phyloP scores from a whole-genome alignment of 208 protist species.

The Tritrichomonas foetus region DNA sequence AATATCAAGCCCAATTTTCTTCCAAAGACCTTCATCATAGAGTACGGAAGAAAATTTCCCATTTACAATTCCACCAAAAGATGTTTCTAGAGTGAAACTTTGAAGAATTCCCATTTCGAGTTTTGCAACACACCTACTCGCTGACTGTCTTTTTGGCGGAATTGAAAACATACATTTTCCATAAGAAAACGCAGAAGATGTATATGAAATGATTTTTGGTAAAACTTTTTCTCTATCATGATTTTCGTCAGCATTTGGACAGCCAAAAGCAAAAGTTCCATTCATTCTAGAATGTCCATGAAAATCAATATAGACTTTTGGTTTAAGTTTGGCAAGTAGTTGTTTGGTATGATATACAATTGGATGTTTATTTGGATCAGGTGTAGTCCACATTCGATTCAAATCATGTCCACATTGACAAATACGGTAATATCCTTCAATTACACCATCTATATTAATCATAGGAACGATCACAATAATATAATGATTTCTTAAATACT shows the following conservation, averaged over 20 bases:
- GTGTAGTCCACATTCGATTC: slow-evolving; percentile 79
- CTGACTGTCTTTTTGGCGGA: neutral
- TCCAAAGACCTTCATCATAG: neutral
- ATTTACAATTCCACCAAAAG: neutral
- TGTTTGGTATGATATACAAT: slow-evolving; percentile 46
- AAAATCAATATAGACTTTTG: neutral
- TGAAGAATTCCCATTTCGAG: neutral
- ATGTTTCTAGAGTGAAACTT: slow-evolving; percentile 9
- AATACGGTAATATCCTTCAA: slow-evolving; percentile 91
- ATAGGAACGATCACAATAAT: slow-evolving; percentile 72
- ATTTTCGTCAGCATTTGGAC: neutral
- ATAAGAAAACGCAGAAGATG: neutral
- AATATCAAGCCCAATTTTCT: neutral
- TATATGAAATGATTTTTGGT: neutral
- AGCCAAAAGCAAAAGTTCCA: slow-evolving; percentile 8
- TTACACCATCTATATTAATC: slow-evolving; percentile 92
- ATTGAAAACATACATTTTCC: neutral
- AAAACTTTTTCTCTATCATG: neutral
- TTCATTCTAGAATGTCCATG: neutral
- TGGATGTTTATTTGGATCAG: slow-evolving; percentile 44
- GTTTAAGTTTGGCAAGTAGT: neutral
- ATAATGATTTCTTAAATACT: neutral
- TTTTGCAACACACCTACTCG: neutral
- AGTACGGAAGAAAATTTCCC: neutral
- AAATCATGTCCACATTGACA: slow-evolving; percentile 80